phyloP scores from a whole-genome alignment of 2,329 filamentous ascomycete genomes.

The Colletotrichum sp. region DNA sequence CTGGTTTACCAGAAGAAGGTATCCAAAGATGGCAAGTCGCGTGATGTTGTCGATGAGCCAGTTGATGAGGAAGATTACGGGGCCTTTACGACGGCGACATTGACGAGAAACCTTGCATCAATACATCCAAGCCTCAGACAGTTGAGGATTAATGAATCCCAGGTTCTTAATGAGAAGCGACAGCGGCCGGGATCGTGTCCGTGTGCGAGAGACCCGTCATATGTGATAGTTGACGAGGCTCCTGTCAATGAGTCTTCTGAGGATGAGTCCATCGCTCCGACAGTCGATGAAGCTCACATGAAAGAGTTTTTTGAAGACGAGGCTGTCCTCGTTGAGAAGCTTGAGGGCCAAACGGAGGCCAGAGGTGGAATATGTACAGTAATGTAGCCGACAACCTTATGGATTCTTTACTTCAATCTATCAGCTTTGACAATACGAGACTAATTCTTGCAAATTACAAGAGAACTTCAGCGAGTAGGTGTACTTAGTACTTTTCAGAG shows the following conservation, averaged over 20 bases:
- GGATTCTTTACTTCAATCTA: not conserved
- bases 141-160: not conserved
- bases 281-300: not conserved
- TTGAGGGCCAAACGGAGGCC: rapidly evolving
- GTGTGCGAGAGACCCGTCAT: not conserved
- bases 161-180: not conserved
- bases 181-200: not conserved
- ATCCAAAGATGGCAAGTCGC: not conserved
- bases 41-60: not conserved
- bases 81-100: not conserved
- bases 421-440: not conserved
- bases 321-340: not conserved
- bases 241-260: not conserved
- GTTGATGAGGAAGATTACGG: not conserved
- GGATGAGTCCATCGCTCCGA: not conserved
- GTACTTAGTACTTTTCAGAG: too few relatives aligned
- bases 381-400: not conserved
- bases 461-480: too few relatives aligned
- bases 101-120: not conserved
- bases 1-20: not conserved
- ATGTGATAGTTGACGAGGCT: not conserved
- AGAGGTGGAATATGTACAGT: not conserved
- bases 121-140: rapidly evolving
- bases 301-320: not conserved
- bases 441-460: not conserved